Evolutionary conservation across 2,329 filamentous ascomycete genomes (phyloP), one percentile per base, ranked within the genome.

Genomic region (Volutella citrinella): DNA sequence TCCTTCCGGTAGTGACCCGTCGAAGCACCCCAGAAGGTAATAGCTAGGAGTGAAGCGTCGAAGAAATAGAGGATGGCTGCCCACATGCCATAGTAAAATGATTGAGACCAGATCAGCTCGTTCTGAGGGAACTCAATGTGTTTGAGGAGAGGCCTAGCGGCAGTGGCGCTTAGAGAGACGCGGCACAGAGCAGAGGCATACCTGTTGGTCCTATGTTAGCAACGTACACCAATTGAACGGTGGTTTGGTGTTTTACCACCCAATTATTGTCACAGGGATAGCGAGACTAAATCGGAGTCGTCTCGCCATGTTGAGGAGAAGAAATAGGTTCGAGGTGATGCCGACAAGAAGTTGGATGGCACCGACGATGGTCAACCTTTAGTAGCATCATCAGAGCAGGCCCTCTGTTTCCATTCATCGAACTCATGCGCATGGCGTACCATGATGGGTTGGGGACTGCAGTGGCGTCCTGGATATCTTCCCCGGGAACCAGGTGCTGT

Each of bases 231-330:
- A n/a, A n/a, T n/a, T n/a, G n/a, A n/a, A n/a, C n/a, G n/a, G n/a
- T n/a, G 17, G 8, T 3, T 20, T 15, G 9, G 16, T 18, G 49
- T 15, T 65, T 55, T 73, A 78, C 88, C 90, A 96, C 38, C 87
- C 76, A 7, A 84, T 59, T 39, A 96, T 95, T 1, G 88, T 94
- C 15, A 87, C 70, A 1, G 90, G 89, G 39, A 95, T 76, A 2
- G 89, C 87, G 23, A 95, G 70, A n/a, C 82, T 81, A 56, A 95
- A 95, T 30, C 87, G 78, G 7, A 95, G 74, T 6, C 81, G 73
- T 36, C 79, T 76, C 0, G 88, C 86, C 73, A 96, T 95, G 62
- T 95, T 95, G 47, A 93, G 76, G 2, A 96, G 71, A 3, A 96
- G 72, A 42, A 88, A 89, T 2, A 87, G 43, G 50, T 96, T 96